These are phyloP conservation scores for Penicillium sp. DNA, from an alignment of 2,329 filamentous ascomycete species.

Conservation along the genomic window DNA sequence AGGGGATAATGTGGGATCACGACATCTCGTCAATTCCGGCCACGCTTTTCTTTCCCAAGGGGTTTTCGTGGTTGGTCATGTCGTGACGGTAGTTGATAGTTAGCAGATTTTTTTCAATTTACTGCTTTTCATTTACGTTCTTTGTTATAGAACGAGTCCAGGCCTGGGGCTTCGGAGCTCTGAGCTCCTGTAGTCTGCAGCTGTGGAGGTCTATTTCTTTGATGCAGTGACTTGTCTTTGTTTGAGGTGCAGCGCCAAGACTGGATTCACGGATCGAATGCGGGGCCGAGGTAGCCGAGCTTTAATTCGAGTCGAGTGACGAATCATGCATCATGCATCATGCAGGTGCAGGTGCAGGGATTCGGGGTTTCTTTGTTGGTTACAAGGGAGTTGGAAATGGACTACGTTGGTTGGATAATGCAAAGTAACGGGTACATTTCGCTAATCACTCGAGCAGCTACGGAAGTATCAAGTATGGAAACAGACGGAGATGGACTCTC, in stretches of 20 bases:
- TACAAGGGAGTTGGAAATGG: no score
- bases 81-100: no score
- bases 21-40: no score
- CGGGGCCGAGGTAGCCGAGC: neutral
- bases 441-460: conserved; percentile 6
- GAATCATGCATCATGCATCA: no score
- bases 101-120: no score
- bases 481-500: neutral
- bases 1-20: no score
- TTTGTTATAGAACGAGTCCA: neutral
- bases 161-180: neutral
- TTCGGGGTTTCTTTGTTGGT: neutral
- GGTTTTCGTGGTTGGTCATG: no score
- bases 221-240: neutral
- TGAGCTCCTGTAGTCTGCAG: neutral
- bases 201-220: neutral
- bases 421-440: conserved; percentile 2
- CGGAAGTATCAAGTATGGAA: neutral
- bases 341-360: neutral
- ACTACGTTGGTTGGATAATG: neutral
- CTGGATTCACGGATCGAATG: neutral
- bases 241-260: neutral
- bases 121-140: no score
- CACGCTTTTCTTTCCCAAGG: no score
- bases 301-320: neutral